Evolutionary conservation across 2,329 filamentous ascomycete genomes (phyloP), one percentile per base, ranked within the genome.

Genomic region (Ophiostoma angusticollis): DNA sequence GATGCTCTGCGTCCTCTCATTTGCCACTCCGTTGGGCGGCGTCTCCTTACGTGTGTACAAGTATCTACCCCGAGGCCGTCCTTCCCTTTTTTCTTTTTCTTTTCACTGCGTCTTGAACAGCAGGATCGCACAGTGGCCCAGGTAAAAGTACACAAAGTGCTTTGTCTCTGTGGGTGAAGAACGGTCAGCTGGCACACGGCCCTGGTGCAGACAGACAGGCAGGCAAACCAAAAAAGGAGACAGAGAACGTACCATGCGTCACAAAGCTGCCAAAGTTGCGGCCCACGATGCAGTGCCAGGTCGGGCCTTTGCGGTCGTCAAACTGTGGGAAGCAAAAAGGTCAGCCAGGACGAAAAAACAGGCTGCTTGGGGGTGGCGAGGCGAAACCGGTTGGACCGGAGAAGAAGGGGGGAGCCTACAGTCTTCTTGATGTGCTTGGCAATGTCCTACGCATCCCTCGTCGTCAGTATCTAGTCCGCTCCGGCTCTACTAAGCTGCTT

Each of bases 121-220:
- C 41, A 98, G 74, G 58, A 98, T 96, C 44, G 91, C 91, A 62
- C 86, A 95, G 70, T 96, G 91, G 39, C 91, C 91, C 44, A 98
- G 81, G 68, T 98, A 98, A 69, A 98, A 98, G 69, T 98, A 98
- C 60, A 98, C 95, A 69, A 98, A 98, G 64, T 98, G 91, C 68
- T 96, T 96, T 21, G 91, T 96, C 63, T 96, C 91, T 95, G 65
- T 27, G 30, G n/a, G n/a, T n/a, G n/a, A n/a, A n/a, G n/a, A n/a
- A n/a, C n/a, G n/a, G n/a, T n/a, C n/a, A n/a, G n/a, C n/a, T n/a
- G n/a, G n/a, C n/a, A n/a, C n/a, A n/a, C n/a, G n/a, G n/a, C n/a
- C n/a, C n/a, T n/a, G n/a, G n/a, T n/a, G n/a, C n/a, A n/a, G 12
- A 13, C 7, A 14, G 17, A 16, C 14, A 29, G 9, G 6, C 5